Conservation (phyloP, 2,329 filamentous ascomycete species). For the Pseudocercospora fuligena region DNA sequence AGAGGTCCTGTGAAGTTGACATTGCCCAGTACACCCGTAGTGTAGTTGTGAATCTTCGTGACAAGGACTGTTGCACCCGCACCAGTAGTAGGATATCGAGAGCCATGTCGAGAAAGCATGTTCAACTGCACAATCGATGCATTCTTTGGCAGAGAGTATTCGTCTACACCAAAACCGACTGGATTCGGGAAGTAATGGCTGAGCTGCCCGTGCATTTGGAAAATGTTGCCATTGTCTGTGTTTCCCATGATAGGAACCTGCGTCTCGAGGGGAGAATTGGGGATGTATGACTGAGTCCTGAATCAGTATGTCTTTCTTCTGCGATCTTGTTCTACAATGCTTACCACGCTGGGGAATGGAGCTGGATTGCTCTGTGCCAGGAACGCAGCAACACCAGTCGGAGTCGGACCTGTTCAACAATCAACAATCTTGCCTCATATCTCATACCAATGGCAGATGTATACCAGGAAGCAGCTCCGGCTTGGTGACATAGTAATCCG, state of each 20-base stretch:
- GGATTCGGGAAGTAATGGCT: slow-evolving; percentile 73
- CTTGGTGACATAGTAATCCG: slow-evolving; percentile 67
- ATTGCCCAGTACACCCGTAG: slow-evolving; percentile 33
- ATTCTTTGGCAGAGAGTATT: slow-evolving; percentile 69
- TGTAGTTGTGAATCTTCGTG: slow-evolving; percentile 61
- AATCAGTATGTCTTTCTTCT: background rate
- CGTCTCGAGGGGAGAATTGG: slow-evolving; percentile 73
- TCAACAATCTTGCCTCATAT: background rate
- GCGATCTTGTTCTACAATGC: background rate
- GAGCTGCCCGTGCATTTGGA: slow-evolving; percentile 71
- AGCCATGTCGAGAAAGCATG: slow-evolving; percentile 75
- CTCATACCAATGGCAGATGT: background rate
- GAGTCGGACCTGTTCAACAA: slow-evolving; percentile 61
- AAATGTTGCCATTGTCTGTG: slow-evolving; percentile 66
- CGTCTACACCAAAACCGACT: slow-evolving; percentile 71
- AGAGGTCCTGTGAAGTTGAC: slow-evolving; percentile 63
- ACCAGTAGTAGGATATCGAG: slow-evolving; percentile 70
- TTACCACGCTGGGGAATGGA: slow-evolving; percentile 58
- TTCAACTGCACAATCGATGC: slow-evolving; percentile 72
- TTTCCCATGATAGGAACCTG: slow-evolving; percentile 67
- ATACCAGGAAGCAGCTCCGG: slow-evolving; percentile 57
- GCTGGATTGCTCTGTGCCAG: slow-evolving; percentile 73
- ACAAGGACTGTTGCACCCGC: slow-evolving; percentile 62
- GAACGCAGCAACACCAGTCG: slow-evolving; percentile 72
- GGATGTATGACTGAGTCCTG: slow-evolving; percentile 59